Conservation (phyloP, 495 filamentous ascomycete genomes). For the Aspergillus cristatus region DNA sequence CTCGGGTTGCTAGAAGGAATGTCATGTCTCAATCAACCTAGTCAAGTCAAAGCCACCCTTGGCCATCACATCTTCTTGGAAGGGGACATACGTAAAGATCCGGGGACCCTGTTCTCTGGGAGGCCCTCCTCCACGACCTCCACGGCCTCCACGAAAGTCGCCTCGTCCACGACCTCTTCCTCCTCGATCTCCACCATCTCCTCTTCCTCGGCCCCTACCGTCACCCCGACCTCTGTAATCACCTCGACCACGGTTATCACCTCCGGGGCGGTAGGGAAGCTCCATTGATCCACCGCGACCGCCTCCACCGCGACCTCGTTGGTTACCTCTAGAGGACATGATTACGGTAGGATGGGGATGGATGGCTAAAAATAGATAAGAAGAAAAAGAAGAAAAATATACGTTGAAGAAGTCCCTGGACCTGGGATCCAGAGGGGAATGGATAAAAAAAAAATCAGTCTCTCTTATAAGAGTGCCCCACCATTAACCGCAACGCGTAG, state of each 20-base stretch:
- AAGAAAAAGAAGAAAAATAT: no score
- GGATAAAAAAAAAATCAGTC: no score
- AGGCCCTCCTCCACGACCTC: neutral
- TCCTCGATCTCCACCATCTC: slow-evolving; percentile 11
- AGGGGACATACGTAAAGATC: slow-evolving; percentile 18
- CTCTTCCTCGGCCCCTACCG: slow-evolving; percentile 3
- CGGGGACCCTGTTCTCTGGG: slow-evolving; percentile 11
- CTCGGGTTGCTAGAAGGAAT: slow-evolving; percentile 10
- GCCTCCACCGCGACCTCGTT: slow-evolving; percentile 15
- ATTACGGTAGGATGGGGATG: no score
- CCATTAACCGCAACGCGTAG: no score
- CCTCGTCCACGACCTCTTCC: slow-evolving; percentile 10
- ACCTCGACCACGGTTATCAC: neutral
- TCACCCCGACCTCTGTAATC: slow-evolving; percentile 1
- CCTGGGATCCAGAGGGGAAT: no score
- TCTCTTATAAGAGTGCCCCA: no score
- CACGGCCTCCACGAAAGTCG: slow-evolving; percentile 4
- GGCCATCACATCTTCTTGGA: neutral
- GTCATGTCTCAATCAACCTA: neutral
- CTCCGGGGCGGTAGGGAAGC: slow-evolving; percentile 5
- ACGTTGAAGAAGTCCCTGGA: no score
- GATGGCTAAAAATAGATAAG: no score
- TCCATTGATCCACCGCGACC: slow-evolving; percentile 12
- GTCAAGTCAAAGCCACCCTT: neutral
- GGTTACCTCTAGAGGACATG: slow-evolving; percentile 8